Conservation (phyloP, 495 filamentous ascomycete species). For the Neurospora intermedia region DNA sequence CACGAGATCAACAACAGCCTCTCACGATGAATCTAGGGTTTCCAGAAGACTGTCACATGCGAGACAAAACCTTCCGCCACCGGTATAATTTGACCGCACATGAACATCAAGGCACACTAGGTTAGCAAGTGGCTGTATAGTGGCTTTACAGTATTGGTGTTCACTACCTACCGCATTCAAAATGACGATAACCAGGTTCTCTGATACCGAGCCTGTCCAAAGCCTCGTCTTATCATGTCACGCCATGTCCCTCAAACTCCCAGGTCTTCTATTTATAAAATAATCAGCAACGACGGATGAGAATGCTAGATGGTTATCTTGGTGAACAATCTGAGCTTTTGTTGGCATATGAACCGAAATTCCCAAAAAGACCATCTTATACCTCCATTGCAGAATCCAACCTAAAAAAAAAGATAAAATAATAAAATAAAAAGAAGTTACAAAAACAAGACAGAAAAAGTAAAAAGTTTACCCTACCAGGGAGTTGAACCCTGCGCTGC, state of each 20-base stretch:
- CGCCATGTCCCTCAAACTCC: too few species aligned
- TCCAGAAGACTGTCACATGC: neutral
- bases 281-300: neutral
- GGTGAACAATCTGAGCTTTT: neutral
- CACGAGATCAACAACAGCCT: neutral
- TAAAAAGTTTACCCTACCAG: slow-evolving; percentile 1
- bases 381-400: neutral
- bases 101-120: neutral
- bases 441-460: neutral
- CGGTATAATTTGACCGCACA: neutral
- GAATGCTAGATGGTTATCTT: neutral
- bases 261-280: too few species aligned
- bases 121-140: neutral
- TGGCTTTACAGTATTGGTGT: neutral
- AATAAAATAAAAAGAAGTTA: too few species aligned
- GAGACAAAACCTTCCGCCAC: neutral
- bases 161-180: neutral
- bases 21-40: neutral
- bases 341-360: neutral
- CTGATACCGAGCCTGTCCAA: neutral
- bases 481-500: neutral
- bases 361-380: neutral
- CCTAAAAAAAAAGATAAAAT: neutral
- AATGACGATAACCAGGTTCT: neutral
- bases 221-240: neutral